Evolutionary conservation across 2,329 filamentous ascomycete species (phyloP).

Genomic region (Neopestalotiopsis sp.): DNA sequence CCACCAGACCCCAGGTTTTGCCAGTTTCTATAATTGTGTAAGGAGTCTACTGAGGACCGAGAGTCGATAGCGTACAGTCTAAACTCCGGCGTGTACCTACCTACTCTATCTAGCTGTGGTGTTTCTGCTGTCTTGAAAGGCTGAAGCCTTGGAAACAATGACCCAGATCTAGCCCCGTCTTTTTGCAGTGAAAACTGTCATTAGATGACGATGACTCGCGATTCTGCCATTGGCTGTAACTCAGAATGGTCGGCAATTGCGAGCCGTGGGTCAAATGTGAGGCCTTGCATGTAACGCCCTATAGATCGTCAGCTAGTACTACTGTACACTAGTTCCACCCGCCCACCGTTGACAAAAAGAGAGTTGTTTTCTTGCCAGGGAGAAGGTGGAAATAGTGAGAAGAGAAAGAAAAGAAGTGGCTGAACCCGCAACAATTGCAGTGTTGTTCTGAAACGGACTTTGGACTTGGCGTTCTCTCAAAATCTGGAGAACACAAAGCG

Average conservation of each 20-base stretch:
- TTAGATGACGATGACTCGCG: neutral
- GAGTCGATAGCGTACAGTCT: neutral
- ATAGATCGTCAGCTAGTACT: neutral
- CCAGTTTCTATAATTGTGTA: neutral
- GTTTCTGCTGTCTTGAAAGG: no score
- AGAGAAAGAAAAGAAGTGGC: slow-evolving; percentile 25
- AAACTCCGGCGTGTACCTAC: no score
- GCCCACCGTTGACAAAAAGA: slow-evolving; percentile 27
- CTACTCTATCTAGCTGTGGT: no score
- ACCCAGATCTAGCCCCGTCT: neutral
- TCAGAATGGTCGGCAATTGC: neutral
- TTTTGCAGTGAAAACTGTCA: neutral
- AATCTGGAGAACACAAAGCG: slow-evolving; percentile 7
- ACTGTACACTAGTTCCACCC: neutral
- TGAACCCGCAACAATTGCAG: neutral
- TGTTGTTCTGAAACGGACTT: neutral
- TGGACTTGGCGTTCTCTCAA: slow-evolving; percentile 6
- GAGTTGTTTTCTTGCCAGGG: slow-evolving; percentile 29
- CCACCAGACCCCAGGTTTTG: neutral
- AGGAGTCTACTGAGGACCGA: neutral
- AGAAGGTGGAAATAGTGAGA: slow-evolving; percentile 21
- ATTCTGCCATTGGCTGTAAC: neutral
- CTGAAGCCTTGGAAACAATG: no score
- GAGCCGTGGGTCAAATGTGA: neutral
- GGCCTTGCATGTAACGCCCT: neutral